Base-by-base conservation (phyloP, 75 land plant species). In the Selaginella moellendorffii region DNA sequence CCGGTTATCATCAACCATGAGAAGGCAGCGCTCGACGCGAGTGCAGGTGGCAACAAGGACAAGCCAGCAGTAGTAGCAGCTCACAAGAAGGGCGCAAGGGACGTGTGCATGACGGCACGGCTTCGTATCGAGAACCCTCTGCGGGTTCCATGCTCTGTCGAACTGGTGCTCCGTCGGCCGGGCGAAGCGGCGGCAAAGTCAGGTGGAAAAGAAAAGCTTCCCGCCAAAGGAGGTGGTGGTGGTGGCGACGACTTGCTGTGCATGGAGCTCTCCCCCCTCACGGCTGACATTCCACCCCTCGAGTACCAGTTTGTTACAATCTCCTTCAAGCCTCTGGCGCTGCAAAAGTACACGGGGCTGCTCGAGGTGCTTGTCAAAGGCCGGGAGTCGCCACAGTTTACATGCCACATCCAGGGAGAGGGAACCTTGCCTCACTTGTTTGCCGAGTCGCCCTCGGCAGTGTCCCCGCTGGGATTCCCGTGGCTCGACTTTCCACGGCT, bases 91-190 rank as follows among this genome's bases (percentile, higher is more conserved):
- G 14, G 46, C 46, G 10, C 46, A 36, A 36, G 46, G n/a, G 46
- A 36, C 14, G 46, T 36, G 5, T 36, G 46, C 46, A 36, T 36
- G 53, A 72, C 68, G 20, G 72, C 72, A 24, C 62, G 59, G 28
- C 54, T 74, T n/a, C 26, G 52, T 31, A 68, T 74, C 26, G 72
- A 74, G 21, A 74, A 74, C 31, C 76, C 76, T 28, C 68, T 53
- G n/a, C 68, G 62, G 53, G 76, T 74, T 26, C 72, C 76, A 0
- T 74, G 71, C 54, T 53, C 72, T 42, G 63, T 74, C 2, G 61
- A 74, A 23, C 68, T 74, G 5, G 14, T 14, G 5, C 46, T 36
- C 5, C 46, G 46, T 36, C n/a, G n/a, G n/a, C n/a, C n/a, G n/a
- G n/a, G n/a, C n/a, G 14, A 36, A 36, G 46, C 14, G 5, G 46